Base-by-base conservation (phyloP, 805 yeast genomes). In the Yarrowia sp. region DNA sequence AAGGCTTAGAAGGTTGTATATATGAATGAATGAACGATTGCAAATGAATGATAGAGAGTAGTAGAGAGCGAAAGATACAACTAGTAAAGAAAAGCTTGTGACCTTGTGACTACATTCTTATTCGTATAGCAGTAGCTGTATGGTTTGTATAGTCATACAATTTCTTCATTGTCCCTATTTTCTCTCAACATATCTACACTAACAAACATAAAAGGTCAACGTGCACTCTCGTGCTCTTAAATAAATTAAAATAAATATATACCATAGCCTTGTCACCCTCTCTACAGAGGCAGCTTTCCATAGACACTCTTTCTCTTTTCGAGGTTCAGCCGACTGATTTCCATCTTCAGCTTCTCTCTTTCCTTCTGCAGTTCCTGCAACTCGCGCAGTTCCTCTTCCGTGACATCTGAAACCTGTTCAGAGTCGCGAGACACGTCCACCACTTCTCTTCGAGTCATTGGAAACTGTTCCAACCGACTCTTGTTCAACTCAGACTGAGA, bases 401-500 rank as follows among this genome's bases (percentile, higher is more conserved):
- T 43, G 33, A 58, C 64, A 30, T 42, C 50, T 19, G 5, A 17
- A 5, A 30, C 33, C 10, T 15, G 9, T 7, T 40, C 61, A 24
- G 58, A 7, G 17, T 24, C 61, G 6, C 38, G 19, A 12, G 61
- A n/a, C 61, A n/a, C 61, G 33, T 52, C 43, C 17, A 52, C 34
- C 33, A 52, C 58, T 19, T 52, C 58, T 19, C 58, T 52, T 14
- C 58, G n/a, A 2, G 43, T 40, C 47, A 43, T 7, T 5, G 64
- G 64, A 34, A 58, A 58, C 50, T 58, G 64, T 20, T 58, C 64
- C 40, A 58, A 14, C 14, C 64, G 39, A 4, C 64, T 58, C 64
- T 42, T 58, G 40, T 58, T 58, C 50, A 58, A 40, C 39, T 58
- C 64, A 43, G 40, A 30, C 33, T 58, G 64, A 9, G 64, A 58